Conservation (phyloP, 352 stramenopile species). For the Elongisporangium prolatum region DNA sequence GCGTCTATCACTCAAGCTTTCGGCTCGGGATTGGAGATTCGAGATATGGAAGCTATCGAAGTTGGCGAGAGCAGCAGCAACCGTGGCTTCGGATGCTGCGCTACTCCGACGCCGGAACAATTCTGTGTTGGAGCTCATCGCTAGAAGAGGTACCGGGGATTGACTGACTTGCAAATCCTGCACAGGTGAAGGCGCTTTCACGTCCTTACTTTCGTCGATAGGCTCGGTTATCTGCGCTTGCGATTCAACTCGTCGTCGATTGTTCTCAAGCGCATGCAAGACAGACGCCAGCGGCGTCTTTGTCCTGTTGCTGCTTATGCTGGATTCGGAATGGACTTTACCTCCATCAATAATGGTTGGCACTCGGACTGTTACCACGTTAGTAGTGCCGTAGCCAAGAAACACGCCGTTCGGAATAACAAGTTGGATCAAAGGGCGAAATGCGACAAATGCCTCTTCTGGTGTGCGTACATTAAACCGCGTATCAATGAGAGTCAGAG, state of each 20-base stretch:
- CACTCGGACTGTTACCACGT: background rate
- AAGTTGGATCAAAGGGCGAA: slow-evolving; percentile 43
- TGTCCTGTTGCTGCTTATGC: background rate
- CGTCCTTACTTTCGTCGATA: background rate
- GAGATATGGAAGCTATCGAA: background rate
- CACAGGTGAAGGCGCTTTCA: background rate
- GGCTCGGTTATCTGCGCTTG: background rate
- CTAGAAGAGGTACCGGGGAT: background rate
- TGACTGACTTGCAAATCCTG: too few species aligned
- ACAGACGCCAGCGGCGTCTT: background rate
- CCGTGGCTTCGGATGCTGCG: background rate
- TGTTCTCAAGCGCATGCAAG: background rate
- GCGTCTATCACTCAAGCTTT: background rate
- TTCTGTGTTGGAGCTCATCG: background rate
- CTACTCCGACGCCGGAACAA: background rate
- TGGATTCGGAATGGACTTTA: background rate
- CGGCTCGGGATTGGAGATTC: background rate
- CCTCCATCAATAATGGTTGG: background rate
- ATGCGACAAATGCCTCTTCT: slow-evolving; percentile 27
- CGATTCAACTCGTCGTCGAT: background rate
- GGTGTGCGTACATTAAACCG: slow-evolving; percentile 21
- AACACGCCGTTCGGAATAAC: slow-evolving; percentile 49
- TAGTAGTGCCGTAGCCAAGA: slow-evolving; percentile 8
- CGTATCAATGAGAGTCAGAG: slow-evolving; percentile 17
- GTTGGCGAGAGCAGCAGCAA: background rate